Percentiles rank a stretch among this genome's conserved stretches.
Conservation (phyloP, 1,139 yeast species). For the Candida dubliniensis region DNA sequence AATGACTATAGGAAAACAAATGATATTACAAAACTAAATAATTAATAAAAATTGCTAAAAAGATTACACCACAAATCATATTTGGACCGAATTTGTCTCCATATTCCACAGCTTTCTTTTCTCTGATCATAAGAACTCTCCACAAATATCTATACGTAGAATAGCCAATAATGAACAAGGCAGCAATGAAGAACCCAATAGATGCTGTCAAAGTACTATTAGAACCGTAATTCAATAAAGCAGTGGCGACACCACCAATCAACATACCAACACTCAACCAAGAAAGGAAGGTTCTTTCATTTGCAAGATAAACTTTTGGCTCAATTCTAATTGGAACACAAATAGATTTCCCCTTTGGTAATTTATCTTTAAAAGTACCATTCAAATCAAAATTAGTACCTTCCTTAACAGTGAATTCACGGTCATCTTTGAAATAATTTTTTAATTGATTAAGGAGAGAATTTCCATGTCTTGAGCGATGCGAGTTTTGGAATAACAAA, state of each 20-base stretch:
- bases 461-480: conserved; percentile 26
- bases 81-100: conserved; percentile 90
- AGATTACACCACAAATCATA: conserved; percentile 71
- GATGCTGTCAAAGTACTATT: conserved; percentile 75
- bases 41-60: conserved; percentile 59
- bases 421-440: conserved; percentile 60
- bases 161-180: conserved; percentile 70
- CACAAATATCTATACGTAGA: conserved; percentile 75
- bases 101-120: conserved; percentile 77
- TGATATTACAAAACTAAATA: conserved; percentile 24
- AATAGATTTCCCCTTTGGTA: conserved; percentile 78
- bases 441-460: conserved; percentile 39
- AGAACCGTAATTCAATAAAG: conserved; percentile 70
- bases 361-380: conserved; percentile 45
- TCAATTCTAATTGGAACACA: conserved; percentile 80
- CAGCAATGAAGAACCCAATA: conserved; percentile 82
- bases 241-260: conserved; percentile 70
- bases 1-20: conserved; percentile 43
- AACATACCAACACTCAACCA: conserved; percentile 77
- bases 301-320: conserved; percentile 83
- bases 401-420: conserved; percentile 70
- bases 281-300: conserved; percentile 75
- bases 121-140: conserved; percentile 82
- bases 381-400: conserved; percentile 77
- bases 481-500: conserved; percentile 39